Percentiles rank a stretch among this genome's conserved stretches.
Conservation (phyloP, 2,329 filamentous ascomycete species). For the Xylaria polymorpha region DNA sequence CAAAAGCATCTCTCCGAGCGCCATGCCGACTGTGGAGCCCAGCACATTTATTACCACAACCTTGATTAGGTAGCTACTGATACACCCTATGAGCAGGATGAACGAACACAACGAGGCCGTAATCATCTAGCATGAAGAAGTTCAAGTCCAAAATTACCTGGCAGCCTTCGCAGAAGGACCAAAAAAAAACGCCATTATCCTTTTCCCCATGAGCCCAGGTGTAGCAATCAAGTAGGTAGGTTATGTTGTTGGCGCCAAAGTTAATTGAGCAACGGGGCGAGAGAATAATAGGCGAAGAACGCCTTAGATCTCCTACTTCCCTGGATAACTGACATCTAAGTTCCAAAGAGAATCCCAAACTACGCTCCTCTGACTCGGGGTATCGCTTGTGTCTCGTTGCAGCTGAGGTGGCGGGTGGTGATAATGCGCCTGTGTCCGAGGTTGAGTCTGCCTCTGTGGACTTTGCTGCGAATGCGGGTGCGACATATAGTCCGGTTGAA, state of each 20-base stretch:
- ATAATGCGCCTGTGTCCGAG: constrained; percentile 41
- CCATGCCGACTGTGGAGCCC: background rate
- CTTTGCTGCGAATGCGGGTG: constrained; percentile 39
- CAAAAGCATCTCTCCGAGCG: background rate
- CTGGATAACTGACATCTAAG: constrained; percentile 64
- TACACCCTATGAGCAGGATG: background rate
- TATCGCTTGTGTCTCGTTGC: constrained; percentile 56
- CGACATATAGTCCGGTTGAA: constrained; percentile 39
- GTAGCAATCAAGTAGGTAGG: constrained; percentile 9
- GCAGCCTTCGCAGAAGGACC: background rate
- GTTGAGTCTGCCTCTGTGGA: constrained; percentile 39
- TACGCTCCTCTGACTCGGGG: constrained; percentile 58
- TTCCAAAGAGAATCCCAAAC: constrained; percentile 73
- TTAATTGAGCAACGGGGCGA: background rate
- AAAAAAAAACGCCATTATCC: constrained; percentile 26
- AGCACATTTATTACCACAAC: background rate
- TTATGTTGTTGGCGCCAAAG: background rate
- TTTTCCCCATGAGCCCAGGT: constrained; percentile 1
- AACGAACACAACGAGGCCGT: background rate
- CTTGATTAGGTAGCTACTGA: background rate
- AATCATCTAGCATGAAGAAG: background rate
- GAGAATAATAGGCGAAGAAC: constrained; percentile 3
- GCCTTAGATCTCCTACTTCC: constrained; percentile 52
- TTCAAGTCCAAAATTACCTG: background rate
- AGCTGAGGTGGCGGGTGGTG: constrained; percentile 40